Conservation (phyloP, 2,329 filamentous ascomycete species). For the Diaporthe sp. region DNA sequence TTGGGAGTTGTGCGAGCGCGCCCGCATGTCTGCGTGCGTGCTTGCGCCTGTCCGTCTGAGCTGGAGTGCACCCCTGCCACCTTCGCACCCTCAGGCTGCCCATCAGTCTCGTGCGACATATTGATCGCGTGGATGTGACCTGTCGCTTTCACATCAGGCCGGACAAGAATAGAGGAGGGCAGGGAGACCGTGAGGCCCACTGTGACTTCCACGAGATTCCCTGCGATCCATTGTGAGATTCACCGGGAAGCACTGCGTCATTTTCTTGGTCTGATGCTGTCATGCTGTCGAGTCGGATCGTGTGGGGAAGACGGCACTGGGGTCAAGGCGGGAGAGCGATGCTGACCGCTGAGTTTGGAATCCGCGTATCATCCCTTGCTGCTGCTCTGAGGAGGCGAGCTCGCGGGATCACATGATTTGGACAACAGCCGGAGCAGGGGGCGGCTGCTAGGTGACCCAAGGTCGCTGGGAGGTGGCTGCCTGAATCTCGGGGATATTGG, state of each 20-base stretch:
- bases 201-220: background rate
- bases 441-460: background rate
- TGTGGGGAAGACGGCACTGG: slow-evolving; percentile 21
- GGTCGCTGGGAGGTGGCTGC: slow-evolving; percentile 6
- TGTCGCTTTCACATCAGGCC: background rate
- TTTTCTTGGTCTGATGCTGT: background rate
- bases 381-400: background rate
- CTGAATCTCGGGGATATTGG: background rate
- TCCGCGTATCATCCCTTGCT: background rate
- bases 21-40: slow-evolving; percentile 15
- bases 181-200: background rate
- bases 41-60: slow-evolving; percentile 27
- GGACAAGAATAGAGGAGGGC: background rate
- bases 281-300: slow-evolving; percentile 15
- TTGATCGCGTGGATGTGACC: slow-evolving; percentile 27
- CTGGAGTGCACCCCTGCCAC: background rate
- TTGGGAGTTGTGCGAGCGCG: slow-evolving; percentile 10
- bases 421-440: background rate
- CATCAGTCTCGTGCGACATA: slow-evolving; percentile 15
- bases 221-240: slow-evolving; percentile 20
- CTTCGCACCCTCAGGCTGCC: background rate
- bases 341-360: background rate
- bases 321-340: background rate
- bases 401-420: slow-evolving; percentile 22
- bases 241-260: slow-evolving; percentile 2